Conservation (phyloP, 495 filamentous ascomycete genomes). For the Aspergillus hancockii region DNA sequence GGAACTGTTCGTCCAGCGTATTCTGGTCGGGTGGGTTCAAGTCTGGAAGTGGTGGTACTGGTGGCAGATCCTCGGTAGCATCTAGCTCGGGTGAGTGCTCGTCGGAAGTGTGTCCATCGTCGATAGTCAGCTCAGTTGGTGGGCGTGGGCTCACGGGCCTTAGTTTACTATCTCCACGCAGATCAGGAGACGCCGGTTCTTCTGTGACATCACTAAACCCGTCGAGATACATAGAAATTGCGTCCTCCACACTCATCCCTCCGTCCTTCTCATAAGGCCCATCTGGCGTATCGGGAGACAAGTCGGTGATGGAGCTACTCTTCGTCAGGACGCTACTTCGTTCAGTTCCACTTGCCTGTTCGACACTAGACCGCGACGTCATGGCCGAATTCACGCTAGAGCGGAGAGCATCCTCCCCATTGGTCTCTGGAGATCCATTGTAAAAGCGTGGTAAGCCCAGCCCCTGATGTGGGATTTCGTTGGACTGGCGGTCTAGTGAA, state of each 20-base stretch:
- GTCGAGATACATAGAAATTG: slow-evolving; percentile 88
- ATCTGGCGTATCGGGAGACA: slow-evolving; percentile 59
- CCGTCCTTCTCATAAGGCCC: slow-evolving; percentile 61
- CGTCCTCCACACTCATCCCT: slow-evolving; percentile 85
- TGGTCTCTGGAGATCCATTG: slow-evolving; percentile 29
- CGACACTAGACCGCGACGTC: slow-evolving; percentile 68
- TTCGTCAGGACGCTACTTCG: slow-evolving; percentile 80
- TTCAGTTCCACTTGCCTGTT: slow-evolving; percentile 71
- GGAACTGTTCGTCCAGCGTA: slow-evolving; percentile 11
- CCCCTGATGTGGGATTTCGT: slow-evolving; percentile 25
- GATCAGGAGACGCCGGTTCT: slow-evolving; percentile 39
- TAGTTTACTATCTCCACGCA: slow-evolving; percentile 31
- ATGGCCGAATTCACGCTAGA: slow-evolving; percentile 71
- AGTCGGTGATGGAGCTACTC: slow-evolving; percentile 69
- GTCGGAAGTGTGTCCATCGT: slow-evolving; percentile 25
- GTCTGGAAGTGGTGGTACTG: slow-evolving; percentile 30
- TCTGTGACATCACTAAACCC: slow-evolving; percentile 68
- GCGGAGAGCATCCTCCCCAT: slow-evolving; percentile 57
- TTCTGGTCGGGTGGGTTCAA: slow-evolving; percentile 21
- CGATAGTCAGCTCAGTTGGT: slow-evolving; percentile 30
- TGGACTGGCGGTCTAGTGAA: slow-evolving; percentile 29
- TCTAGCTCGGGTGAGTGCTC: slow-evolving; percentile 22
- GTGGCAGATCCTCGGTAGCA: slow-evolving; percentile 26
- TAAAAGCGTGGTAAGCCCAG: slow-evolving; percentile 37
- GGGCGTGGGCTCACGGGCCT: slow-evolving; percentile 34